Evolutionary conservation across 768 basidiomycete species (phyloP).

Genomic region (Lentinula aciculospora): DNA sequence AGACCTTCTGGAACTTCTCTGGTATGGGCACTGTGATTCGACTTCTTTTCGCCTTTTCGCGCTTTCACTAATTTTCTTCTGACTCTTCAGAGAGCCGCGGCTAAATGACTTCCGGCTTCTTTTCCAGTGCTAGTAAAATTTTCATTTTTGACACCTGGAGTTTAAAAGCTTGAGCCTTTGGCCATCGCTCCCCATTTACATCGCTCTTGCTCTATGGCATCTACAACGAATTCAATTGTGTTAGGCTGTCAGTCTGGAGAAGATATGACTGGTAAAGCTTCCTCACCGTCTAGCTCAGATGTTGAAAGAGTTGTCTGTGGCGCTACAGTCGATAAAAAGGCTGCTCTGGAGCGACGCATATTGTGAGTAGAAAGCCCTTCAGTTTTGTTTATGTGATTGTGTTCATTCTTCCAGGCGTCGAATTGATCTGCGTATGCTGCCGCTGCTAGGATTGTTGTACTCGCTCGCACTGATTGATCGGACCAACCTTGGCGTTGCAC

Average conservation of each 20-base stretch:
- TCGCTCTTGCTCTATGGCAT: background rate
- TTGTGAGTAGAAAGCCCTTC: background rate
- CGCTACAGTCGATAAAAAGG: background rate
- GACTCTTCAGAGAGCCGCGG: background rate
- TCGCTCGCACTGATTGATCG: constrained; percentile 29
- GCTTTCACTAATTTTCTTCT: background rate
- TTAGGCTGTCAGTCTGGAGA: background rate
- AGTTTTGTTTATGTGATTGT: background rate
- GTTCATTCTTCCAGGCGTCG: constrained; percentile 16
- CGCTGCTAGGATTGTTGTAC: constrained; percentile 28
- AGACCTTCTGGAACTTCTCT: background rate
- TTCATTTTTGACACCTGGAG: background rate
- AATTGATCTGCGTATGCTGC: constrained; percentile 30
- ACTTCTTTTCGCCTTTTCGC: background rate
- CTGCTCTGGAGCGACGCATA: background rate
- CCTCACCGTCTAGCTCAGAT: background rate
- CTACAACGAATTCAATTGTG: background rate
- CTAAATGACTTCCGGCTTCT: background rate
- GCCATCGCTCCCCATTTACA: too few relatives aligned
- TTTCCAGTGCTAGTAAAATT: background rate
- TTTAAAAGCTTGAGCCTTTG: background rate
- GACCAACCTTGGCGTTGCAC: constrained; percentile 27
- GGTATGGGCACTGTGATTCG: background rate
- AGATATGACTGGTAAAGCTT: background rate
- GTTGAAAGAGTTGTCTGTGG: background rate